Evolutionary conservation across 306 rosid species (phyloP).

Genomic region (Casuarina cunninghamiana): DNA sequence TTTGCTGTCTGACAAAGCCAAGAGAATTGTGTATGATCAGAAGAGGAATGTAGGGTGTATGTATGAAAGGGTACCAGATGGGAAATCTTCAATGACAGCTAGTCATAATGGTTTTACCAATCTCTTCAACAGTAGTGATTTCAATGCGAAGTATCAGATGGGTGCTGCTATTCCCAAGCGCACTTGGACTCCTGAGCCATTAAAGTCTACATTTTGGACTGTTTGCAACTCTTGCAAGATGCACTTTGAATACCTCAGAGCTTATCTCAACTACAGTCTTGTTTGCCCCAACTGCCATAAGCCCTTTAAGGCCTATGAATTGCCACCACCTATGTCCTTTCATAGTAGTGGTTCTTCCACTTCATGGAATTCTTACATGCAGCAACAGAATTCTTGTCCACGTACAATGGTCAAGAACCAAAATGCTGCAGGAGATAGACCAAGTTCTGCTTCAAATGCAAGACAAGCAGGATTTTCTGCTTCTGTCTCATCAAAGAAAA

Average conservation of each 20-base stretch:
- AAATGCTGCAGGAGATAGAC: slow-evolving; percentile 36
- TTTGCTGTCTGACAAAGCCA: slow-evolving; percentile 53
- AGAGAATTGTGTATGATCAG: slow-evolving; percentile 43
- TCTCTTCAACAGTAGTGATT: slow-evolving; percentile 23
- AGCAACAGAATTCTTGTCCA: slow-evolving; percentile 35
- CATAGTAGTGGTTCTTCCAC: slow-evolving; percentile 30
- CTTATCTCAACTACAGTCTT: slow-evolving; percentile 39
- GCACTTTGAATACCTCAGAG: slow-evolving; percentile 54
- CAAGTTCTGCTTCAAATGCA: slow-evolving; percentile 32
- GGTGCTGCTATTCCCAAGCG: slow-evolving; percentile 33
- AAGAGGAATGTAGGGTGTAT: slow-evolving; percentile 26
- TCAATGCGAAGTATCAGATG: slow-evolving; percentile 30
- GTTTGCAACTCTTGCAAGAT: slow-evolving; percentile 51
- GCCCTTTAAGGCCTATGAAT: slow-evolving; percentile 57
- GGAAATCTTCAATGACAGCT: slow-evolving; percentile 31
- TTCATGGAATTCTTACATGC: slow-evolving; percentile 34
- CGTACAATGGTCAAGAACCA: slow-evolving; percentile 30
- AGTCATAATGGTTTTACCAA: slow-evolving; percentile 39
- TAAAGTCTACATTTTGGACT: slow-evolving; percentile 73
- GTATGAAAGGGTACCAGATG: slow-evolving; percentile 21
- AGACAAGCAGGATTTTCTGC: slow-evolving; percentile 21
- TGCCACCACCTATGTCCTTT: slow-evolving; percentile 37
- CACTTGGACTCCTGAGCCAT: slow-evolving; percentile 21
- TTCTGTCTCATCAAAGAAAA: slow-evolving; percentile 18
- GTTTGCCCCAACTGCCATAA: slow-evolving; percentile 45